These are phyloP conservation scores for Chimonanthus salicifolius DNA, from an alignment of 164 flowering plant species.

Conservation along the genomic window DNA sequence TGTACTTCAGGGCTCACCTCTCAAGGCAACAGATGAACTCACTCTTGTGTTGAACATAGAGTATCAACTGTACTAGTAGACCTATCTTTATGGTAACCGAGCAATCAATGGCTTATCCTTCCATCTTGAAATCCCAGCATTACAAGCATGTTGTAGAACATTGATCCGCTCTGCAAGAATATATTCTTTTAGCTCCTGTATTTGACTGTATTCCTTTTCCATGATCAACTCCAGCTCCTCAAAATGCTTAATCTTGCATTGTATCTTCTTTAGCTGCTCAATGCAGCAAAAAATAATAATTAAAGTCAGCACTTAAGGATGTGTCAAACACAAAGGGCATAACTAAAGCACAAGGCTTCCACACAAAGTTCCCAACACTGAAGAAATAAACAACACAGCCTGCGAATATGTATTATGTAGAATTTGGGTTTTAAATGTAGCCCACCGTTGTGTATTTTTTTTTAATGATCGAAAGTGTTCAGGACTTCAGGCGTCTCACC, in stretches of 20 bases:
- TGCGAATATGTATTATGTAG: too few relatives aligned
- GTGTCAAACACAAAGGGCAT: background rate
- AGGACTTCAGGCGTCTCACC: too few relatives aligned
- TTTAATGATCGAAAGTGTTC: too few relatives aligned
- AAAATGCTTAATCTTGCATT: conserved; percentile 55
- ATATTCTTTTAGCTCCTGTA: conserved; percentile 50
- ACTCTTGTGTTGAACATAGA: too few relatives aligned
- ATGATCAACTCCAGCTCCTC: conserved; percentile 64
- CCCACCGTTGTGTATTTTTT: too few relatives aligned
- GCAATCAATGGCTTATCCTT: conserved; percentile 29
- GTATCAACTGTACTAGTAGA: background rate
- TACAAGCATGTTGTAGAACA: conserved; percentile 30
- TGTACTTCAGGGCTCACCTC: background rate
- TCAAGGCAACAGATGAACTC: background rate
- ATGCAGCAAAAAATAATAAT: background rate
- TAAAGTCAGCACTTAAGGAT: background rate
- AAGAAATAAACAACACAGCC: background rate
- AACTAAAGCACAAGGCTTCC: background rate
- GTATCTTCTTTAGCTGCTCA: conserved; percentile 60
- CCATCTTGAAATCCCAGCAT: conserved; percentile 53
- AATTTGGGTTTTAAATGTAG: too few relatives aligned
- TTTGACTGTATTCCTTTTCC: conserved; percentile 55
- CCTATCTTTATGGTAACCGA: conserved; percentile 6
- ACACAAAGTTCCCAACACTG: background rate
- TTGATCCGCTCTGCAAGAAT: conserved; percentile 47